Evolutionary conservation across 169 alveolate species (phyloP).

Genomic region (Ichthyophthirius multifiliis): DNA sequence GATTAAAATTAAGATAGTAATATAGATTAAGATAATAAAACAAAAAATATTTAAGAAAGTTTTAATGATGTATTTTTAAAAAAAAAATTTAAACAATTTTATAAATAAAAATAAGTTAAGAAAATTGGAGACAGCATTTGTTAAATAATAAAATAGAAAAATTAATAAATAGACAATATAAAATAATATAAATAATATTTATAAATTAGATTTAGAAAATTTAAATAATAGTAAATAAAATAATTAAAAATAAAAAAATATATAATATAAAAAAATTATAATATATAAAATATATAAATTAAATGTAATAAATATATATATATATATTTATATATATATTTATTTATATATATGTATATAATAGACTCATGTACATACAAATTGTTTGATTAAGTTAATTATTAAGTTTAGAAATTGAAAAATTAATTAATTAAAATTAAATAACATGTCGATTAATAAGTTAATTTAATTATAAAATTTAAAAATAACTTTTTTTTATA

Average conservation of each 20-base stretch:
- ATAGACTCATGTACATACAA: conserved; percentile 29
- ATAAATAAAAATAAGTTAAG: neutral
- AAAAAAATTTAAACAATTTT: neutral
- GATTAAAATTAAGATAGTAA: neutral
- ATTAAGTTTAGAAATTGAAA: neutral
- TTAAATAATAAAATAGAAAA: neutral
- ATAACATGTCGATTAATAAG: neutral
- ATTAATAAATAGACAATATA: neutral
- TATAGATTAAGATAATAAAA: neutral
- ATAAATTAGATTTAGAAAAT: conserved; percentile 20
- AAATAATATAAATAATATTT: conserved; percentile 1
- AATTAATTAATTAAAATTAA: neutral
- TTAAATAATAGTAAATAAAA: conserved; percentile 13
- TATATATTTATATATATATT: neutral
- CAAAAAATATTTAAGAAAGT: neutral
- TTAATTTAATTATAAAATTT: neutral
- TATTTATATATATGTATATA: neutral
- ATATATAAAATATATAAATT: neutral
- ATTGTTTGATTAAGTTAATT: conserved; percentile 29
- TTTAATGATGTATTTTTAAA: neutral
- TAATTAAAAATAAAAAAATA: neutral
- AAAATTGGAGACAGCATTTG: neutral
- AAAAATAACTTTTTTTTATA: neutral
- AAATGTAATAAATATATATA: too few species aligned
- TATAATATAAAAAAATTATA: neutral